Evolutionary conservation across 768 basidiomycete genomes (phyloP), one percentile per base, ranked within the genome.

Genomic region (Mycena chlorophos): DNA sequence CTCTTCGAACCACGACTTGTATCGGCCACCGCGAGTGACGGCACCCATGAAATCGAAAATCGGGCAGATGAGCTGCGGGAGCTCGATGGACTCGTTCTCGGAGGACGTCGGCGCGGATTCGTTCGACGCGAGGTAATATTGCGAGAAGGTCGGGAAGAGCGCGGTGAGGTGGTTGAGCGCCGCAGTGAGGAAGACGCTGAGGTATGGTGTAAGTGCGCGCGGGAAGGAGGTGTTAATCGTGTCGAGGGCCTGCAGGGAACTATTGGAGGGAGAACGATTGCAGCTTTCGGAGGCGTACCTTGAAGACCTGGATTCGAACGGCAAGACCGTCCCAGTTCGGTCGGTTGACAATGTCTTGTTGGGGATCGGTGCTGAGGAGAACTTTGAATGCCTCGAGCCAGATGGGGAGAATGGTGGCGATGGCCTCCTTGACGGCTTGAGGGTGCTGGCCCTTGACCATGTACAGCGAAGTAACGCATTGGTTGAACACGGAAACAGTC

Each of bases 391-490:
- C 91, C 31, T 89, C 87, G n/a, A 98, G 73, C 97, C 97, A 99
- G 16, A 86, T 78, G 1, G 95, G 92, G 5, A 96, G 81, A 38
- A 98, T 85, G 40, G 84, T 80, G 23, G 82, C 85, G 29, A 84
- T 82, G 0, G 94, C 94, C 61, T 91, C 87, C 65, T 89, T 89
- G 31, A 91, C 91, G 0, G 90, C 83, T 54, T 88, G 84, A 0
- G 94, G 92, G 63, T 94, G 88, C 61, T 94, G 88, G 30, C 94
- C 93, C 68, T 94, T 94, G 54, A 98, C 93, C 86, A 95, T 98
- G 71, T 90, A 94, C 17, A 98, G 78, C 4, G 94, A 88, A 49
- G 85, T 83, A 3, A 97, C 78, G 65, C 93, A 94, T 75, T 98
- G 92, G 27, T 88, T 78, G 74, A 98, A 98, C 28, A 97, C 93